Conservation (phyloP, 1,284 basidiomycete genomes). For the Puccinia horiana region DNA sequence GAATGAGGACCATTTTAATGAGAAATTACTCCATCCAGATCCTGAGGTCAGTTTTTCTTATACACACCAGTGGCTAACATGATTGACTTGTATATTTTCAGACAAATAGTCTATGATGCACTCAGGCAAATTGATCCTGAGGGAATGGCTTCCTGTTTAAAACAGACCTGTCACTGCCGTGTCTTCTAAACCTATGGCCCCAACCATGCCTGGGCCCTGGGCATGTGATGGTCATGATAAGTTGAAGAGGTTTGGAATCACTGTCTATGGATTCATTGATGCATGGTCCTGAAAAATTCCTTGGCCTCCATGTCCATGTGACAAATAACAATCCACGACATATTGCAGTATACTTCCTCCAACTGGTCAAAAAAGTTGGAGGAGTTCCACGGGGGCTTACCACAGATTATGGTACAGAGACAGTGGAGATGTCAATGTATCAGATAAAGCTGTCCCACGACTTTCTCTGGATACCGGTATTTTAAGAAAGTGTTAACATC, state of each 20-base stretch:
- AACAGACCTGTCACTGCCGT: not conserved
- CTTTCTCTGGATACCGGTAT: not conserved
- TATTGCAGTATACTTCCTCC: constrained; percentile 17
- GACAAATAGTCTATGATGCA: not conserved
- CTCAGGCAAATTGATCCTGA: not conserved
- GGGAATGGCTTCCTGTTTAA: not conserved
- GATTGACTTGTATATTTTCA: not conserved
- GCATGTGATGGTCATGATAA: constrained; percentile 16
- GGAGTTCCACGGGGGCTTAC: not conserved
- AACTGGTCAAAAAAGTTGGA: not conserved
- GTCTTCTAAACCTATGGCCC: not conserved
- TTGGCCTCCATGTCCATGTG: not conserved
- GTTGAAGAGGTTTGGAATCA: constrained; percentile 16
- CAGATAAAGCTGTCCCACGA: not conserved
- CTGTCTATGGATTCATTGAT: constrained; percentile 31
- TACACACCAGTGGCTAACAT: not conserved
- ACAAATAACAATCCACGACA: constrained; percentile 23
- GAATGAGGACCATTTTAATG: not conserved
- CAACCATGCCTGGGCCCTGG: constrained; percentile 20
- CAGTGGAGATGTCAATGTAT: not conserved
- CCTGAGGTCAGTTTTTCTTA: not conserved
- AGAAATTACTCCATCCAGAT: not conserved
- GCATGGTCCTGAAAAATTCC: constrained; percentile 28
- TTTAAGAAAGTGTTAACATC: not conserved
- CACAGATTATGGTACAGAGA: constrained; percentile 2